phyloP scores from a whole-genome alignment of 1,284 basidiomycete species.

The Cutaneotrichosporon mucoides region DNA sequence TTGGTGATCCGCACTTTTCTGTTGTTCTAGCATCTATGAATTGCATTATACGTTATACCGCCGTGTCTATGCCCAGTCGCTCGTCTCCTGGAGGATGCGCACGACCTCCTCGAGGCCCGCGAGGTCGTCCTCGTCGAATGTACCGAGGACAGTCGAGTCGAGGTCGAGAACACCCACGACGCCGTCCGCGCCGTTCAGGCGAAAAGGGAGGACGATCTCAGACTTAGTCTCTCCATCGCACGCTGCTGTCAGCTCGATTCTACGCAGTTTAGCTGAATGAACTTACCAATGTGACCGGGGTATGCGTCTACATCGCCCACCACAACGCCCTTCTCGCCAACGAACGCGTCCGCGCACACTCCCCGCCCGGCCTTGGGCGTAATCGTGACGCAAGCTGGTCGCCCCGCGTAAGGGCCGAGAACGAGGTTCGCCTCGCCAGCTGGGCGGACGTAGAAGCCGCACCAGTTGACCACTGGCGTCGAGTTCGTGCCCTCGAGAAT shows the following conservation, averaged over 20 bases:
- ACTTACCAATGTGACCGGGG: conserved; percentile 69
- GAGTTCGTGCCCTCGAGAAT: conserved; percentile 31
- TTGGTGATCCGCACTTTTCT: conserved; percentile 20
- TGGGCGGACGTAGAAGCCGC: conserved; percentile 77
- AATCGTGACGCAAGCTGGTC: conserved; percentile 81
- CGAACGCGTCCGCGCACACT: conserved; percentile 75
- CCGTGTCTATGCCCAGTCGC: conserved; percentile 25
- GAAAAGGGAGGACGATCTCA: conserved; percentile 75
- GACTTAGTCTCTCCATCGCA: conserved; percentile 81
- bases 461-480: conserved; percentile 72
- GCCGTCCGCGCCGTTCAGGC: conserved; percentile 36
- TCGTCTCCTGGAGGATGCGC: conserved; percentile 53
- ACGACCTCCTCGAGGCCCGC: conserved; percentile 67
- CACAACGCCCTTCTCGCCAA: conserved; percentile 57
- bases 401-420: conserved; percentile 80
- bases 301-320: conserved; percentile 71
- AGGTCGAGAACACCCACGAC: conserved; percentile 74
- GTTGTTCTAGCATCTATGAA: no score
- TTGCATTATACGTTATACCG: no score
- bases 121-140: conserved; percentile 70
- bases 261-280: not conserved
- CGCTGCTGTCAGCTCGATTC: conserved; percentile 47
- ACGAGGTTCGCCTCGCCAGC: conserved; percentile 55
- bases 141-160: conserved; percentile 67
- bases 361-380: conserved; percentile 60